A percentile compares a stretch with the other conserved stretches of the same genome.
phyloP scores from a whole-genome alignment of 768 basidiomycete species.

The Agrocybe pediades region DNA sequence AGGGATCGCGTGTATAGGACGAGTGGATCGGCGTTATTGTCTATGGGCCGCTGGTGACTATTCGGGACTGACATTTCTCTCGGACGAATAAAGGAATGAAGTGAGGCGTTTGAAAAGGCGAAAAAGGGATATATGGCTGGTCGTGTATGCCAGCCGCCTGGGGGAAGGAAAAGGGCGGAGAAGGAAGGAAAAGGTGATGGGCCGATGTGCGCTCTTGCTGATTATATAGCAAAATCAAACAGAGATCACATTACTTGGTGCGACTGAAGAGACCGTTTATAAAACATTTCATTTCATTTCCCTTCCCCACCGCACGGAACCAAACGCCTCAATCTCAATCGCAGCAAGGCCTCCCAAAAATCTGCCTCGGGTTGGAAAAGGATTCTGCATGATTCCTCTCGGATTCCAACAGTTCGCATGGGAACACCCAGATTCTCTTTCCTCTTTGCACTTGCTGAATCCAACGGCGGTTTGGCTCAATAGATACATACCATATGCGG shows the following conservation, averaged over 20 bases:
- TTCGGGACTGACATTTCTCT: conserved; percentile 18
- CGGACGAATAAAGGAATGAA: conserved; percentile 1
- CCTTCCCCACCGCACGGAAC: background rate
- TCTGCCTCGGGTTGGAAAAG: too few species aligned
- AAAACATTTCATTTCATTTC: background rate
- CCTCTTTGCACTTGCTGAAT: background rate
- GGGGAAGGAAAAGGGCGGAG: conserved; percentile 5
- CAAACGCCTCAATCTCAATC: too few species aligned
- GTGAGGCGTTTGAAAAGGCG: conserved; percentile 2
- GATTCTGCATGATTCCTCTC: too few species aligned
- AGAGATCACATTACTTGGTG: conserved; percentile 17
- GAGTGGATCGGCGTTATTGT: conserved; percentile 39
- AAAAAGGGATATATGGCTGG: background rate
- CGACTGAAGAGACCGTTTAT: background rate
- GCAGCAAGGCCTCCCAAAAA: too few species aligned
- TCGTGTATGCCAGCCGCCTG: conserved; percentile 16
- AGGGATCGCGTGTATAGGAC: conserved; percentile 62
- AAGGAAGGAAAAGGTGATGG: conserved; percentile 6
- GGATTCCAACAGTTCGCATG: background rate
- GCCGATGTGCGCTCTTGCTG: conserved; percentile 6
- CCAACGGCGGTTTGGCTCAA: background rate
- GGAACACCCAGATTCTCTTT: background rate
- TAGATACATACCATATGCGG: background rate
- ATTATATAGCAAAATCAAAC: conserved; percentile 17
- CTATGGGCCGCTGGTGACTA: conserved; percentile 15